Conservation (phyloP, 2,329 filamentous ascomycete species). For the Pseudopyrenochaeta lycopersici region DNA sequence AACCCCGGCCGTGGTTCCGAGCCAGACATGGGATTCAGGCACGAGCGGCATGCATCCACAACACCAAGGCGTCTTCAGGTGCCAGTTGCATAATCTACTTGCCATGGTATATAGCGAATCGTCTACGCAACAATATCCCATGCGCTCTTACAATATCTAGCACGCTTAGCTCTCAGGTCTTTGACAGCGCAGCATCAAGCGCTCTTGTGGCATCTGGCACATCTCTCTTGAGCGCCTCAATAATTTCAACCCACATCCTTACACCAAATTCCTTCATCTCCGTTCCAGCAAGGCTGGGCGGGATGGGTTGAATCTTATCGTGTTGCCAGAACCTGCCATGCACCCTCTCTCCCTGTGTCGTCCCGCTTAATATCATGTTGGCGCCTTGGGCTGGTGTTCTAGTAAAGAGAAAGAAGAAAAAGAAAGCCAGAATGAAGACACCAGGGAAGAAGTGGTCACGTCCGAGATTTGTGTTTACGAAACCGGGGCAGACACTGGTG, state of each 20-base stretch:
- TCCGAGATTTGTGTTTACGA: conserved; percentile 39
- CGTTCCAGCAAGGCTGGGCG: conserved; percentile 37
- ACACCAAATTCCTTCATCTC: conserved; percentile 40
- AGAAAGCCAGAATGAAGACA: conserved; percentile 28
- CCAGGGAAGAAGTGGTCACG: conserved; percentile 43
- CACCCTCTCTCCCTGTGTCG: conserved; percentile 41
- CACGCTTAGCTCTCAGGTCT: neutral
- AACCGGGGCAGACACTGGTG: conserved; percentile 48
- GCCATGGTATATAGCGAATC: neutral
- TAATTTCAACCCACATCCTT: conserved; percentile 46
- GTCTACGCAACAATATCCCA: neutral
- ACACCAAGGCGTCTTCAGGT: too few relatives aligned
- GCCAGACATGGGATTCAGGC: conserved; percentile 8
- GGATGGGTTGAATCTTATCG: conserved; percentile 42
- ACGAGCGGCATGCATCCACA: neutral
- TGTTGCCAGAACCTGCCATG: conserved; percentile 50
- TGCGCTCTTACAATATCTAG: neutral
- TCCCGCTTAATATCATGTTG: conserved; percentile 44
- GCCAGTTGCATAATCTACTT: too few relatives aligned
- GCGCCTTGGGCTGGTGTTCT: conserved; percentile 40
- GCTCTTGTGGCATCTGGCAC: conserved; percentile 27
- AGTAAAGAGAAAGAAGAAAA: conserved; percentile 33
- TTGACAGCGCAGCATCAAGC: conserved; percentile 14
- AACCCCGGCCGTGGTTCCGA: neutral
- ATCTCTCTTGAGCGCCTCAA: conserved; percentile 40